Base-by-base conservation (phyloP, 2,329 filamentous ascomycete genomes). In the Orbilia blumenaviensis region DNA sequence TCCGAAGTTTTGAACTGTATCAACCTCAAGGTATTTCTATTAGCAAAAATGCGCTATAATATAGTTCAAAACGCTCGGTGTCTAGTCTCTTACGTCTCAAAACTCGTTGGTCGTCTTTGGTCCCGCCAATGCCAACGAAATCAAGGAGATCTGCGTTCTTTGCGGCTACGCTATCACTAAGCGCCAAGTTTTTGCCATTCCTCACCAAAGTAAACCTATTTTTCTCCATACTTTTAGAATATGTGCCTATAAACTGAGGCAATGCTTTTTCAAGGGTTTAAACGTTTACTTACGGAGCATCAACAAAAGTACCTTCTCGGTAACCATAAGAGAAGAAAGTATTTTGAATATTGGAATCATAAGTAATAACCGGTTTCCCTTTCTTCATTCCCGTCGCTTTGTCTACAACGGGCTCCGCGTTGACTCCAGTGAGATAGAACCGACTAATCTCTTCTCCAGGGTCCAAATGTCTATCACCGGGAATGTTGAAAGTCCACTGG, bases 301-400 rank as follows among this genome's bases (percentile, higher is more conserved):
- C 29, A 9, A 27, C 21, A 27, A 34, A 67, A 9, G 12, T 16
- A 4, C 69, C 62, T 3, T 74, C 69, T 14, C 38, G 36, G 18
- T 74, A 74, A 18, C 69, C 69, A 16, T 62, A 74, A 1, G 69
- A 74, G 41, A 74, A 74, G 27, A 54, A 74, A 0, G 62, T 66
- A 46, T 74, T 74, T 16, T 52, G 48, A 16, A 66, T 50, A 9
- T 48, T 21, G 12, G 54, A 46, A 25, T 74, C 52, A 27, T 66
- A 74, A 0, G 69, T 67, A 14, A 66, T 60, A 16, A 62, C 52
- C 8, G 50, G 50, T 14, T 16, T 56, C 7, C n/a, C 2, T 0
- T 23, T 23, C 16, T 36, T 36, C 0, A 10, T 2, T 1, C 27
- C 27, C 3, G 32, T 36, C 1, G 16, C 1, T 21, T 56, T 56